These are phyloP conservation scores for Picea abies DNA, from an alignment of 83 land plant species.

Conservation along the genomic window DNA sequence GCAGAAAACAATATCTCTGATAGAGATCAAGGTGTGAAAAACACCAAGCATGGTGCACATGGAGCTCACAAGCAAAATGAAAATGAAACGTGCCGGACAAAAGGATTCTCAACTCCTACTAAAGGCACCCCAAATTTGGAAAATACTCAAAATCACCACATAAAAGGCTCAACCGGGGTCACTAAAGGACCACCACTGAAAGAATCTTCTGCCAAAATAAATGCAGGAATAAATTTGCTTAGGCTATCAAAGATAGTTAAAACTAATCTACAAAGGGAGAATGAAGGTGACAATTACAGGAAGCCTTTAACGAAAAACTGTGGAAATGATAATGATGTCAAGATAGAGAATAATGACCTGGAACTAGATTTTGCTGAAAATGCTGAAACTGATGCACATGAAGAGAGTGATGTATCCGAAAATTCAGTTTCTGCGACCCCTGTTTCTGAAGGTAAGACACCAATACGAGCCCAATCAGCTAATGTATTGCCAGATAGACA, in stretches of 20 bases:
- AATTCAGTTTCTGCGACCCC: slow-evolving; percentile 25
- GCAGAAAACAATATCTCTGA: slow-evolving; percentile 36
- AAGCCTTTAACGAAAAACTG: slow-evolving; percentile 43
- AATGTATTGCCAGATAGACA: slow-evolving; percentile 29
- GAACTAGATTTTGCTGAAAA: slow-evolving; percentile 96
- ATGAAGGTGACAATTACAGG: slow-evolving; percentile 87
- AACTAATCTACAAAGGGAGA: slow-evolving; percentile 86
- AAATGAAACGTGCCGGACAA: slow-evolving; percentile 29
- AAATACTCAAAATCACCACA: slow-evolving; percentile 30
- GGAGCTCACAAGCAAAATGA: slow-evolving; percentile 38
- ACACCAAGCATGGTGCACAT: slow-evolving; percentile 25
- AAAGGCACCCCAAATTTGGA: slow-evolving; percentile 37
- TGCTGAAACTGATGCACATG: slow-evolving; percentile 65
- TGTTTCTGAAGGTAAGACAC: slow-evolving; percentile 29
- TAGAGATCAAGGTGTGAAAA: slow-evolving; percentile 35
- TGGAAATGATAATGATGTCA: slow-evolving; percentile 84
- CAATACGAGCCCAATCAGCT: slow-evolving; percentile 24
- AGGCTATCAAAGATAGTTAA: slow-evolving; percentile 95
- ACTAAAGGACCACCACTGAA: slow-evolving; percentile 33
- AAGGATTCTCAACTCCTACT: slow-evolving; percentile 42
- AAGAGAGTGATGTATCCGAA: slow-evolving; percentile 63
- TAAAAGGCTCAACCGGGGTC: slow-evolving; percentile 29
- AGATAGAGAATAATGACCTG: slow-evolving; percentile 88
- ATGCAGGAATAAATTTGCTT: slow-evolving; percentile 69
- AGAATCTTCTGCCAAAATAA: slow-evolving; percentile 39